phyloP scores from a whole-genome alignment of 306 rosid species.

The Pachyrhizus erosus region DNA sequence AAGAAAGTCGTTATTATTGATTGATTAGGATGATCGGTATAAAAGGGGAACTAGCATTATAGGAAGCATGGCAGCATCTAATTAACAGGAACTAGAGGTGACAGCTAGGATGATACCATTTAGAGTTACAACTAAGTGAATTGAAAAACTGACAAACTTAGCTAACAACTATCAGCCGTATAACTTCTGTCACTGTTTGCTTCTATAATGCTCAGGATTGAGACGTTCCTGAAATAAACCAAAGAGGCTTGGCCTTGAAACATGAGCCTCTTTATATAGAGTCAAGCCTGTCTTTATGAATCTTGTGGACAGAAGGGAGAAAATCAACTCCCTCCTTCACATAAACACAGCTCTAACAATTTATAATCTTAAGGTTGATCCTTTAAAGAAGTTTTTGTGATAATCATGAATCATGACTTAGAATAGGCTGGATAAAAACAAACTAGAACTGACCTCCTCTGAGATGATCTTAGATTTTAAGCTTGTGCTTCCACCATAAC shows the following conservation, averaged over 20 bases:
- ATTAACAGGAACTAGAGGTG: background rate
- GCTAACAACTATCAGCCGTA: background rate
- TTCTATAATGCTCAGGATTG: conserved; percentile 11
- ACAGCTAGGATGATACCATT: background rate
- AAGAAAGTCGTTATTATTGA: background rate
- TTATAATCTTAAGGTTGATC: background rate
- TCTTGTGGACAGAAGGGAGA: background rate
- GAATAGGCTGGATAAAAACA: conserved; percentile 17
- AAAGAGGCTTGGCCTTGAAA: conserved; percentile 5
- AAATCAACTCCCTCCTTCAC: background rate
- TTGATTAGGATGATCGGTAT: background rate
- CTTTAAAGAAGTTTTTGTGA: conserved; percentile 13
- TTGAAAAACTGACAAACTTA: background rate
- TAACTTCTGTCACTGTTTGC: background rate
- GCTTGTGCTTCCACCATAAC: conserved; percentile 84
- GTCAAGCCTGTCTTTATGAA: background rate
- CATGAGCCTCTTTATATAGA: background rate
- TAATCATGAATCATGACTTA: conserved; percentile 31
- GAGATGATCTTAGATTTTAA: conserved; percentile 84
- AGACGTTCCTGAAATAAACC: background rate
- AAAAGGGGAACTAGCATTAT: background rate
- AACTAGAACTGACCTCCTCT: conserved; percentile 62
- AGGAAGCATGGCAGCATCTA: background rate
- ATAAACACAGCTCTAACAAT: background rate
- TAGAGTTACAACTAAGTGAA: background rate